Evolutionary conservation across 345 rosid genomes (phyloP).

Genomic region (Populus euphratica): DNA sequence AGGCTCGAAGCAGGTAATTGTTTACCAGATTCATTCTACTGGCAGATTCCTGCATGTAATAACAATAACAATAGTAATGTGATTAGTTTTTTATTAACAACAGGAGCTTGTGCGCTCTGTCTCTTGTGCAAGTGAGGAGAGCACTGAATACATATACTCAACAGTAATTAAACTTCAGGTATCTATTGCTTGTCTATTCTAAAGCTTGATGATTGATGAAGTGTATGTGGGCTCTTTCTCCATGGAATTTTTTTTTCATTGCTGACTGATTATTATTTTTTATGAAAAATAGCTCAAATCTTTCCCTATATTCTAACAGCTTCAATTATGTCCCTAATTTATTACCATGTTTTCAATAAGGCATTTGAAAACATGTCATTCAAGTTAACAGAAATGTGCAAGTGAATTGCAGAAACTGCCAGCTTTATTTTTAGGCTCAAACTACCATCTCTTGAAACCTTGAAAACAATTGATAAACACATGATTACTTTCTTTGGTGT

Average conservation of each 20-base stretch:
- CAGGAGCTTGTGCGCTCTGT: constrained; percentile 78
- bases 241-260: not conserved
- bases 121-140: constrained; percentile 80
- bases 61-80: not conserved
- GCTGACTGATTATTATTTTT: not conserved
- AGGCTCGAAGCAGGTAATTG: constrained; percentile 68
- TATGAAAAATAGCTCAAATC: not conserved
- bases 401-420: too few species aligned
- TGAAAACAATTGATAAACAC: too few species aligned
- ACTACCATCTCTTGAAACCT: too few species aligned
- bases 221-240: not conserved
- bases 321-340: too few species aligned
- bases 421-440: too few species aligned
- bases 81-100: not conserved
- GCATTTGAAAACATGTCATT: too few species aligned
- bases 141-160: constrained; percentile 78
- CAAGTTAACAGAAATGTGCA: too few species aligned
- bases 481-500: too few species aligned
- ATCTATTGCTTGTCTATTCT: constrained; percentile 17
- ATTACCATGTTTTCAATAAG: too few species aligned
- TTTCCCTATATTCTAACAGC: too few species aligned
- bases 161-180: constrained; percentile 88
- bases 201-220: not conserved
- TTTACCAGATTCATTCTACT: constrained; percentile 13
- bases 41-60: constrained; percentile 11